phyloP scores from a whole-genome alignment of 768 basidiomycete species.

The Russula virescens region DNA sequence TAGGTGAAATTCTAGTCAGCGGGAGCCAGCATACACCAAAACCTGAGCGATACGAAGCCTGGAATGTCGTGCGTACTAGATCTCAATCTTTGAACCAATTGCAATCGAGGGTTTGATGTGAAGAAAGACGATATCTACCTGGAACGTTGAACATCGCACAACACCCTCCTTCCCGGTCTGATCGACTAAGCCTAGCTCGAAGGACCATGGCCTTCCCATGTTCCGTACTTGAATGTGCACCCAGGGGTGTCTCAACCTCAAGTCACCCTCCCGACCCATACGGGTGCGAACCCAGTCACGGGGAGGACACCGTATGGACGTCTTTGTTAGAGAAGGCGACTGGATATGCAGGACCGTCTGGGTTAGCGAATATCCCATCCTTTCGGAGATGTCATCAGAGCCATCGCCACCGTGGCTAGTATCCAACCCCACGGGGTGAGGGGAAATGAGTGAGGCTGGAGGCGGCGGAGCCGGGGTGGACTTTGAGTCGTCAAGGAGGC shows the following conservation, averaged over 20 bases:
- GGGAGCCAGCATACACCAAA: background rate
- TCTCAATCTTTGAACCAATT: background rate
- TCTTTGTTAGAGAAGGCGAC: slow-evolving; percentile 62
- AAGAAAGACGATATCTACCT: slow-evolving; percentile 42
- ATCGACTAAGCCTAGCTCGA: slow-evolving; percentile 73
- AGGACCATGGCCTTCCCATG: slow-evolving; percentile 61
- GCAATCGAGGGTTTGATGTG: slow-evolving; percentile 21
- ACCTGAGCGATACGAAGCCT: background rate
- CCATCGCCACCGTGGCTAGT: slow-evolving; percentile 13
- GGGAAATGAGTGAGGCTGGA: slow-evolving; percentile 43
- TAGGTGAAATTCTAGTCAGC: slow-evolving; percentile 20
- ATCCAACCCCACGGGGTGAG: slow-evolving; percentile 32
- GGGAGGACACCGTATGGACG: slow-evolving; percentile 62
- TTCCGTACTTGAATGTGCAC: slow-evolving; percentile 70
- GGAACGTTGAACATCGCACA: slow-evolving; percentile 71
- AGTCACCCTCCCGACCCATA: slow-evolving; percentile 27
- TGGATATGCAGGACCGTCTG: slow-evolving; percentile 78
- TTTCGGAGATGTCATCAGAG: slow-evolving; percentile 29
- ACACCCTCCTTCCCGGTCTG: slow-evolving; percentile 50
- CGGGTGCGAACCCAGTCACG: slow-evolving; percentile 6
- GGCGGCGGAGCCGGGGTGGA: slow-evolving; percentile 43
- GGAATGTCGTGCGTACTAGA: background rate
- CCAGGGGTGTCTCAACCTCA: slow-evolving; percentile 68
- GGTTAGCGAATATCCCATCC: slow-evolving; percentile 37
- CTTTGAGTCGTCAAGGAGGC: slow-evolving; percentile 54